Percentiles rank a stretch among this genome's conserved stretches.
These are phyloP conservation scores for Epichloe sylvatica DNA, from an alignment of 2,329 filamentous ascomycete genomes.

Conservation along the genomic window DNA sequence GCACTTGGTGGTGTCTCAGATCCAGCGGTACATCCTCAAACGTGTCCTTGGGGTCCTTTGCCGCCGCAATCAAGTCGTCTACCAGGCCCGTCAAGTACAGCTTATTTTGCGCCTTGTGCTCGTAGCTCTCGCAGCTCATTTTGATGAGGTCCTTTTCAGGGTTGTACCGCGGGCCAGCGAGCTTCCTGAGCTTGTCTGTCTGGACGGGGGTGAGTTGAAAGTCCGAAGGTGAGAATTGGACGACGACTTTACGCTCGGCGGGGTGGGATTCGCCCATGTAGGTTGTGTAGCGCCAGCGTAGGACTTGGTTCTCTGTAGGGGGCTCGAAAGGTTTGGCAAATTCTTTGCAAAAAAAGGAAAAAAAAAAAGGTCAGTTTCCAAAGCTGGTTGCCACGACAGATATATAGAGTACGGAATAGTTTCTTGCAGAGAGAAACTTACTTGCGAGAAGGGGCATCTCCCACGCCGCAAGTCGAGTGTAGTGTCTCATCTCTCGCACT, in stretches of 20 bases:
- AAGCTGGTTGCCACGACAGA: background rate
- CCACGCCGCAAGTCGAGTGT: conserved; percentile 78
- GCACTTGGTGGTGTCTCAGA: conserved; percentile 67
- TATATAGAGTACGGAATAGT: background rate
- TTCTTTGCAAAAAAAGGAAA: conserved; percentile 34
- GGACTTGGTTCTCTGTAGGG: conserved; percentile 54
- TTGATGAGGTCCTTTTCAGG: conserved; percentile 67
- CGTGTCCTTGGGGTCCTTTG: conserved; percentile 63
- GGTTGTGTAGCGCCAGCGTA: conserved; percentile 92
- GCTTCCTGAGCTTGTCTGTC: conserved; percentile 70
- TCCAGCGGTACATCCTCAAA: conserved; percentile 87
- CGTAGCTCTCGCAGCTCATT: conserved; percentile 82
- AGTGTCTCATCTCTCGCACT: conserved; percentile 77
- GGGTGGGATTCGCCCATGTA: conserved; percentile 94
- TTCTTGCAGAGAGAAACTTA: conserved; percentile 33
- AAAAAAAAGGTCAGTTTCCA: background rate
- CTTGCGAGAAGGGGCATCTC: conserved; percentile 85
- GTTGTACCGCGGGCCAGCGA: conserved; percentile 77
- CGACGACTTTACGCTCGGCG: conserved; percentile 82
- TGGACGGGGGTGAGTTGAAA: conserved; percentile 55
- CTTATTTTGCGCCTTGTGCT: conserved; percentile 91
- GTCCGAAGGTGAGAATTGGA: conserved; percentile 71
- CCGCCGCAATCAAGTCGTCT: conserved; percentile 56
- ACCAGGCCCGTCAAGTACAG: conserved; percentile 76
- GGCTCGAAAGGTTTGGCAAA: conserved; percentile 68